Percentiles rank a stretch among this genome's conserved stretches.
Conservation (phyloP, 1,284 basidiomycete genomes). For the Papiliotrema terrestris region DNA sequence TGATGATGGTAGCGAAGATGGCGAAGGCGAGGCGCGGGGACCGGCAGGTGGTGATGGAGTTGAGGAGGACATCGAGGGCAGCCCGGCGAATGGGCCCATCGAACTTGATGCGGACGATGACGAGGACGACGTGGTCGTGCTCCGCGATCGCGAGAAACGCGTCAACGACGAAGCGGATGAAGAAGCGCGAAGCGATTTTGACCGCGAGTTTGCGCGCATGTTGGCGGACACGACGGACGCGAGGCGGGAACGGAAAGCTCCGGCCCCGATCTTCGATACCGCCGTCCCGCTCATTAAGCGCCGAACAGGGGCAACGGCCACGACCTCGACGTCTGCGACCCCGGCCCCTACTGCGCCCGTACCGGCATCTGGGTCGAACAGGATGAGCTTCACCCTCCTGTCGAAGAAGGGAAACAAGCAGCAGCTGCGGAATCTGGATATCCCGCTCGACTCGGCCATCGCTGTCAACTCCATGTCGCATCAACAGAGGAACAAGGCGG, state of each 20-base stretch:
- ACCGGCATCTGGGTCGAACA: conserved; percentile 41
- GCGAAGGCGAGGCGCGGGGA: conserved; percentile 1
- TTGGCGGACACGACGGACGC: conserved; percentile 80
- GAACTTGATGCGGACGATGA: conserved; percentile 49
- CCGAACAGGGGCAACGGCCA: conserved; percentile 51
- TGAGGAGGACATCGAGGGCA: conserved; percentile 16
- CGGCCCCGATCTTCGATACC: conserved; percentile 77
- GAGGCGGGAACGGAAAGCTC: conserved; percentile 77
- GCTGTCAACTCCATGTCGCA: conserved; percentile 84
- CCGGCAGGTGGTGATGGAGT: conserved; percentile 4
- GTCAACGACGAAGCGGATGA: conserved; percentile 53
- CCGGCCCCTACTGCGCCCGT: conserved; percentile 33
- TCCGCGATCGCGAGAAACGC: conserved; percentile 54
- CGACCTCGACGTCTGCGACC: conserved; percentile 33
- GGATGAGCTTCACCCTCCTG: conserved; percentile 89
- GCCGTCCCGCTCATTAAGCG: conserved; percentile 64
- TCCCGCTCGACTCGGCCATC: conserved; percentile 79
- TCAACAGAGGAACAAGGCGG: conserved; percentile 85
- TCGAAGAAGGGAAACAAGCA: conserved; percentile 77
- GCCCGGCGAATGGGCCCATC: not conserved
- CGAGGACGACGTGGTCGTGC: conserved; percentile 59
- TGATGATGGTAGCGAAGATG: conserved; percentile 18
- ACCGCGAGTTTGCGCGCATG: conserved; percentile 92
- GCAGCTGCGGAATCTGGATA: conserved; percentile 71
- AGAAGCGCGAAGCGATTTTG: conserved; percentile 90